These are phyloP conservation scores for Anisodus tanguticus DNA, from an alignment of 257 asterid species.

Conservation along the genomic window DNA sequence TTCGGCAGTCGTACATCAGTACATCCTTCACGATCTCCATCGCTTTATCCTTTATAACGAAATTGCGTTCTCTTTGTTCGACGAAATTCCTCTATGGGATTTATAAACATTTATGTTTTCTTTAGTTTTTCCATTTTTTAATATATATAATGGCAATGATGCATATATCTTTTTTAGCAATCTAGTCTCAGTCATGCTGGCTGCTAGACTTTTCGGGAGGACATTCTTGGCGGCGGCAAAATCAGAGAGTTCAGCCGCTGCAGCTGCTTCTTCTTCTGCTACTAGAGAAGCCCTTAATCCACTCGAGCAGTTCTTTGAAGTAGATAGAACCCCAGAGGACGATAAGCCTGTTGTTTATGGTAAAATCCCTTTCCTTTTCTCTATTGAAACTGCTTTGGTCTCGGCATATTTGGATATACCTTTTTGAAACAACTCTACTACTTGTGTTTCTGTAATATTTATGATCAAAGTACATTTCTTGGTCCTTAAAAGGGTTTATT, in stretches of 20 bases:
- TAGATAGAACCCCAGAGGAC: constrained; percentile 59
- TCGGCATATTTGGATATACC: background rate
- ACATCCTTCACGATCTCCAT: constrained; percentile 5
- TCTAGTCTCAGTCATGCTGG: constrained; percentile 41
- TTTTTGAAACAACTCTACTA: background rate
- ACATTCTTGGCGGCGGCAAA: constrained; percentile 72
- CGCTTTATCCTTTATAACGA: no score
- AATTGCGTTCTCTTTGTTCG: background rate
- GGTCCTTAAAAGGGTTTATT: background rate
- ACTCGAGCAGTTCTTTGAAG: constrained; percentile 79
- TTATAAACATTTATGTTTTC: background rate
- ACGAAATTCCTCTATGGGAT: background rate
- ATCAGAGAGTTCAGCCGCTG: constrained; percentile 63
- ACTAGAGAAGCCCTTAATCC: constrained; percentile 51
- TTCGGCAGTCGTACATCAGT: background rate
- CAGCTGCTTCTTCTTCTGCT: constrained; percentile 46
- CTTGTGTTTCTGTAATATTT: background rate
- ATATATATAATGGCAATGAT: background rate
- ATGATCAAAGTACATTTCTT: background rate
- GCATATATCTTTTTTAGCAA: background rate
- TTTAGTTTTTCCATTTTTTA: background rate
- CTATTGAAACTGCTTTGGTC: background rate
- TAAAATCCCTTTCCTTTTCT: constrained; percentile 31
- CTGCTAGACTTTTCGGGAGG: constrained; percentile 69
- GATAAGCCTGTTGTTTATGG: constrained; percentile 83